phyloP scores from a whole-genome alignment of 2,329 filamentous ascomycete species.

The Colletotrichum sp. region DNA sequence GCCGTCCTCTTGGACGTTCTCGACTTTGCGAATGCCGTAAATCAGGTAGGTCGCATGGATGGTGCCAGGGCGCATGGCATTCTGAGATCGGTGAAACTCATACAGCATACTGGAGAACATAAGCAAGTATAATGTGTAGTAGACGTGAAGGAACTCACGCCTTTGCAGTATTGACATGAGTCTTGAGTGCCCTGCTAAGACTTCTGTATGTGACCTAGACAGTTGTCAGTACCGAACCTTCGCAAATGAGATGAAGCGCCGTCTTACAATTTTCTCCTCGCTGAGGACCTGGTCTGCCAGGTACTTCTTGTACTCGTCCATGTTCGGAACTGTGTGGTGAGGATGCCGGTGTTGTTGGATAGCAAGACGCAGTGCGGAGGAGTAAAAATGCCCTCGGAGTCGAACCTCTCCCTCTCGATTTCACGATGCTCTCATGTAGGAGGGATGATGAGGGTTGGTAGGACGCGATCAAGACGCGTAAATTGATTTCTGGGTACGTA shows the following conservation, averaged over 20 bases:
- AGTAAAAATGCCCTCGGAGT: neutral
- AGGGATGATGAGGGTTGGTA: neutral
- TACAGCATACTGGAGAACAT: constrained; percentile 80
- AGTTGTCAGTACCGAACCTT: constrained; percentile 16
- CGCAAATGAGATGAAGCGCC: neutral
- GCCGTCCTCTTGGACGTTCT: constrained; percentile 51
- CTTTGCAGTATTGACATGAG: constrained; percentile 89
- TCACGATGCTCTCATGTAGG: neutral
- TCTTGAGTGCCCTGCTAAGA: constrained; percentile 80
- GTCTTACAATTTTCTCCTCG: constrained; percentile 72
- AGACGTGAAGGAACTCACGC: constrained; percentile 60
- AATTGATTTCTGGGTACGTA: constrained; percentile 17
- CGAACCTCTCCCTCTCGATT: neutral
- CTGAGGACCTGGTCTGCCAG: constrained; percentile 78
- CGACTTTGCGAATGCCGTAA: constrained; percentile 66
- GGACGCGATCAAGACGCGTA: constrained; percentile 16
- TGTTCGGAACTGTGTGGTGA: constrained; percentile 25
- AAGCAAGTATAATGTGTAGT: constrained; percentile 4
- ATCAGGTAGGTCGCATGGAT: constrained; percentile 95
- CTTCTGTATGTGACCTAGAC: constrained; percentile 83
- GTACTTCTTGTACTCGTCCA: constrained; percentile 72
- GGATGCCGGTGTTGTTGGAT: accelerated
- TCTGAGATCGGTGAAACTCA: constrained; percentile 83
- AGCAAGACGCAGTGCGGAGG: neutral
- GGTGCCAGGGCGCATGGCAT: constrained; percentile 72